Evolutionary conservation across 768 basidiomycete species (phyloP).

Genomic region (Rhizopogon vesiculosus): DNA sequence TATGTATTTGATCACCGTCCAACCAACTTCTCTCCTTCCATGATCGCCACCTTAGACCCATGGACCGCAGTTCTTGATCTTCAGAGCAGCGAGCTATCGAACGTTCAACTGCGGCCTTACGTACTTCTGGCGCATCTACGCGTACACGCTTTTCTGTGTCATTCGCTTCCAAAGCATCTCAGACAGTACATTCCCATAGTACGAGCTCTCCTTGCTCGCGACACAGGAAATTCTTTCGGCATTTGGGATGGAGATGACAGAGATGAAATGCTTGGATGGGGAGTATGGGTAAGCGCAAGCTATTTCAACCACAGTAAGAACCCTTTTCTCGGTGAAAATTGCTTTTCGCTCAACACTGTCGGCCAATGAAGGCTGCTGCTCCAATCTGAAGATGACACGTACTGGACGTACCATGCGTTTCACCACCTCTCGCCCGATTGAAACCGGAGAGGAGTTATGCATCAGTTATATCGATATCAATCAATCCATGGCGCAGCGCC

Average conservation of each 20-base stretch:
- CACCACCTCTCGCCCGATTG: slow-evolving; percentile 37
- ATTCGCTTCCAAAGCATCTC: slow-evolving; percentile 26
- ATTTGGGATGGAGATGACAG: slow-evolving; percentile 52
- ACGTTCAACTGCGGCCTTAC: slow-evolving; percentile 42
- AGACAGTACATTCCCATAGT: slow-evolving; percentile 37
- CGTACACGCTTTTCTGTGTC: slow-evolving; percentile 49
- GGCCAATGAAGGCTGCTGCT: slow-evolving; percentile 41
- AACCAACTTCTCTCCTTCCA: slow-evolving; percentile 2
- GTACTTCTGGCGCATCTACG: slow-evolving; percentile 49
- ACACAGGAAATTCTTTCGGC: slow-evolving; percentile 65
- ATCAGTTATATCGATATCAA: slow-evolving; percentile 48
- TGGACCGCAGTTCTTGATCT: slow-evolving; percentile 53
- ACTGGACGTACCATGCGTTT: slow-evolving; percentile 43
- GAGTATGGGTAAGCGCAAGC: slow-evolving; percentile 53
- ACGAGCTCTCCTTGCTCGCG: slow-evolving; percentile 52
- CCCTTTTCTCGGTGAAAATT: neutral
- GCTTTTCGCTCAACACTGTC: neutral
- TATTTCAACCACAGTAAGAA: slow-evolving; percentile 65
- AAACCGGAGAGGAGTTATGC: slow-evolving; percentile 50
- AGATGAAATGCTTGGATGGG: slow-evolving; percentile 64
- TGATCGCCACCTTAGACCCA: slow-evolving; percentile 3
- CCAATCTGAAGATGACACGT: slow-evolving; percentile 46
- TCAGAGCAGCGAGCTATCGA: slow-evolving; percentile 52
- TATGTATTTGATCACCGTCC: slow-evolving; percentile 21
- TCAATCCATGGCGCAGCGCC: slow-evolving; percentile 29